phyloP scores from a whole-genome alignment of 1,284 basidiomycete genomes.

The Cutaneotrichosporon daszewskae region DNA sequence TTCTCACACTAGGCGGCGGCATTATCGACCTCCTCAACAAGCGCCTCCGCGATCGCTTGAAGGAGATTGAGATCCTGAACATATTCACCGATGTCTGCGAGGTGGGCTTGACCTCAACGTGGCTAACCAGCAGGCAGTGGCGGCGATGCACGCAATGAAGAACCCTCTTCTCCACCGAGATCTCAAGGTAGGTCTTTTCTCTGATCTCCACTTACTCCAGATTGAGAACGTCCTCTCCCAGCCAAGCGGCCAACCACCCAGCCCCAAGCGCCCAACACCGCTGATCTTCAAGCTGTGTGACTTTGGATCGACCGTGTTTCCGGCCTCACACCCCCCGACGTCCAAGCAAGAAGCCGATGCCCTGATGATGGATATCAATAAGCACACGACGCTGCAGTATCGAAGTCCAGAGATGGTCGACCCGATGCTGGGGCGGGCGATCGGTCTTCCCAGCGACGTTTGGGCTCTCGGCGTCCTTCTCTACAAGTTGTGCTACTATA shows the following conservation, averaged over 20 bases:
- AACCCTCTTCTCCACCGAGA: conserved; percentile 85
- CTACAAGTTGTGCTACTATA: conserved; percentile 93
- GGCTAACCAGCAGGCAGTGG: conserved; percentile 55
- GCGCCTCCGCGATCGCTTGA: conserved; percentile 82
- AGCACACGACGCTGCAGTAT: conserved; percentile 91
- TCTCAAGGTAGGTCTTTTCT: conserved; percentile 59
- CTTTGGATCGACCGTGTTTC: conserved; percentile 86
- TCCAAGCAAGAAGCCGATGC: conserved; percentile 74
- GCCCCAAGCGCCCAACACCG: conserved; percentile 51
- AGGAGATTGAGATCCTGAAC: conserved; percentile 91
- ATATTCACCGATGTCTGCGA: conserved; percentile 96
- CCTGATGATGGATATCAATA: conserved; percentile 86
- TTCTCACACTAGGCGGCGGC: conserved; percentile 65
- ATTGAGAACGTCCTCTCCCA: conserved; percentile 88
- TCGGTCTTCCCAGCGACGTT: conserved; percentile 55
- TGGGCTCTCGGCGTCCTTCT: conserved; percentile 72
- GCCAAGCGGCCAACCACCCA: conserved; percentile 47
- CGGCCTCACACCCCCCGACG: conserved; percentile 62
- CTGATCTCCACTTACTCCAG: conserved; percentile 19
- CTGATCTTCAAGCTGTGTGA: conserved; percentile 90
- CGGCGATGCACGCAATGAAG: conserved; percentile 91
- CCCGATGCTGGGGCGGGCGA: conserved; percentile 44
- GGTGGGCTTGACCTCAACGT: conserved; percentile 35
- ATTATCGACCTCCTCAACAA: conserved; percentile 99
- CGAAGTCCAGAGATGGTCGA: conserved; percentile 98